Conservation (phyloP, 345 rosid species). For the Psidium guajava region DNA sequence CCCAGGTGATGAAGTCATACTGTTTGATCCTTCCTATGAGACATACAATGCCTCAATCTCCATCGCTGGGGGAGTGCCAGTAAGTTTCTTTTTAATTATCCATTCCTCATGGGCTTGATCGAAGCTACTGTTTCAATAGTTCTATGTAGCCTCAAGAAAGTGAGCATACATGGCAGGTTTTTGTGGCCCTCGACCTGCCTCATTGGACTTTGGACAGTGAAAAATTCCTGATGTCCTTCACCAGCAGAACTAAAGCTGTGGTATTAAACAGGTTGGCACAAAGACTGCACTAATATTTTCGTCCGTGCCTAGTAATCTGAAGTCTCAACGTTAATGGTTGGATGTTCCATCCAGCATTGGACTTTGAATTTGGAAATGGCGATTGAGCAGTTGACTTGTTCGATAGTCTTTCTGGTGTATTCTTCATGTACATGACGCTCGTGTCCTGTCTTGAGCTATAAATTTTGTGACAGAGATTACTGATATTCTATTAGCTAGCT, state of each 20-base stretch:
- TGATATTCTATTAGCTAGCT: not conserved
- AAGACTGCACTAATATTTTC: not conserved
- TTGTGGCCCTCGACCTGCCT: constrained; percentile 48
- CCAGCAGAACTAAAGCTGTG: constrained; percentile 32
- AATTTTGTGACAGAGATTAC: not conserved
- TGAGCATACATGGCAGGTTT: constrained; percentile 15
- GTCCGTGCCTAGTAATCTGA: not conserved
- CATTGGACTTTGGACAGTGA: constrained; percentile 32
- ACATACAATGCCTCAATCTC: constrained; percentile 38
- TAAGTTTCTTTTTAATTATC: constrained; percentile 3
- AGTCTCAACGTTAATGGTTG: not conserved
- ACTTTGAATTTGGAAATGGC: not conserved
- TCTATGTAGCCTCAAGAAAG: not conserved
- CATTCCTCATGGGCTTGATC: not conserved
- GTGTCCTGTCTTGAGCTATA: not conserved
- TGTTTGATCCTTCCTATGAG: constrained; percentile 51
- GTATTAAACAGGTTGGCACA: constrained; percentile 35
- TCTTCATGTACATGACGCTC: not conserved
- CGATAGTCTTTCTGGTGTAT: not conserved
- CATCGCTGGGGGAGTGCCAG: constrained; percentile 52
- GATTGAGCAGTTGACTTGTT: not conserved
- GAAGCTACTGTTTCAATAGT: not conserved
- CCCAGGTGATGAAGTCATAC: constrained; percentile 48
- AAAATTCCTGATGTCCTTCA: constrained; percentile 34
- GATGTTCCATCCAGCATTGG: not conserved